Evolutionary conservation across 2,329 filamentous ascomycete genomes (phyloP).

Genomic region (Hypoxylon sp.): DNA sequence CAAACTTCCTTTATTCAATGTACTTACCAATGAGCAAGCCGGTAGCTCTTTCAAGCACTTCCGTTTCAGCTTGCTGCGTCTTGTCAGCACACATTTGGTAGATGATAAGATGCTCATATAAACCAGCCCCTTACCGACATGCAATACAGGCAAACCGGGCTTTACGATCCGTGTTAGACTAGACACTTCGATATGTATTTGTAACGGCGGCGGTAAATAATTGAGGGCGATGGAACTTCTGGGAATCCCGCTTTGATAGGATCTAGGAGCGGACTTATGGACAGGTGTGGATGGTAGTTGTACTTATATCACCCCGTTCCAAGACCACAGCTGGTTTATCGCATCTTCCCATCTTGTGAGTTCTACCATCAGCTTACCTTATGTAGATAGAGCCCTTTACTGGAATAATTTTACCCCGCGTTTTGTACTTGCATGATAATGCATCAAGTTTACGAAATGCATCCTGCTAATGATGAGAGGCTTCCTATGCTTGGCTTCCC

Average conservation of each 20-base stretch:
- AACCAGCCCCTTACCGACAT: constrained; percentile 25
- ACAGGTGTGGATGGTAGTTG: background rate
- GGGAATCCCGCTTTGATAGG: background rate
- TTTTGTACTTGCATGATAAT: too few species aligned
- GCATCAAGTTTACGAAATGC: constrained; percentile 19
- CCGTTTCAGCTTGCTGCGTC: constrained; percentile 33
- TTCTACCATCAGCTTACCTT: too few species aligned
- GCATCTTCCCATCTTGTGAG: too few species aligned
- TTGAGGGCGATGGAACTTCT: background rate
- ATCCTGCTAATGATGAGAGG: too few species aligned
- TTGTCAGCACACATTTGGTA: constrained; percentile 8
- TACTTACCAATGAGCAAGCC: constrained; percentile 42
- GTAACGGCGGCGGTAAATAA: background rate
- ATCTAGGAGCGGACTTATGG: constrained; percentile 7
- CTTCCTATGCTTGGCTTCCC: background rate
- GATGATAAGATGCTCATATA: background rate
- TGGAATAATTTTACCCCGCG: too few species aligned
- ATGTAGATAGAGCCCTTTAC: too few species aligned
- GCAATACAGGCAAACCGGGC: constrained; percentile 36
- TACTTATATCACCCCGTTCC: background rate
- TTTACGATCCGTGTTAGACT: constrained; percentile 28
- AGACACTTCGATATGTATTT: background rate
- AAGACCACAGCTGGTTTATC: too few species aligned
- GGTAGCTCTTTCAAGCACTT: constrained; percentile 40
- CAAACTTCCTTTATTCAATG: background rate